Percentiles rank a stretch among this genome's conserved stretches.
These are phyloP conservation scores for Fraxinus latifolia DNA, from an alignment of 305 asterid species.

Conservation along the genomic window DNA sequence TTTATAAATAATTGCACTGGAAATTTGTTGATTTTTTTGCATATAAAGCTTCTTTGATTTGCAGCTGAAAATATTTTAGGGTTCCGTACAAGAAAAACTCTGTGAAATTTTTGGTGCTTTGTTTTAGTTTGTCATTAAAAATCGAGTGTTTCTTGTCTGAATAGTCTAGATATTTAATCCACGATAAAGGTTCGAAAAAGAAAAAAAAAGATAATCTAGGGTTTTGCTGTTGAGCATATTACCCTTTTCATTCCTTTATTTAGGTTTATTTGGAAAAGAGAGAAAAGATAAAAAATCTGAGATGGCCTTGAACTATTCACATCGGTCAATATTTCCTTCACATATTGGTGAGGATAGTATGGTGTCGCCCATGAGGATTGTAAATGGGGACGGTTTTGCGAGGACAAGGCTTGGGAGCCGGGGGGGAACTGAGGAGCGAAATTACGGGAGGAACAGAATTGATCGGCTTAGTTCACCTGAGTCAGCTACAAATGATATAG, in stretches of 20 bases:
- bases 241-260: background rate
- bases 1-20: background rate
- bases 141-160: constrained; percentile 70
- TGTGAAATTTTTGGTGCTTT: constrained; percentile 81
- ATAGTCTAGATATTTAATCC: constrained; percentile 11
- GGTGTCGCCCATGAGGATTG: constrained; percentile 56
- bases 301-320: constrained; percentile 89
- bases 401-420: constrained; percentile 33
- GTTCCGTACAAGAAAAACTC: constrained; percentile 58
- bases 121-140: constrained; percentile 75
- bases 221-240: constrained; percentile 12
- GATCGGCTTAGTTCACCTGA: constrained; percentile 42
- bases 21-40: constrained; percentile 34
- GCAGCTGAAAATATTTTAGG: constrained; percentile 35
- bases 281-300: constrained; percentile 4
- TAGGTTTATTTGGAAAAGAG: constrained; percentile 2
- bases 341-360: constrained; percentile 53
- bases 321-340: constrained; percentile 50
- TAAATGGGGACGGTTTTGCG: constrained; percentile 46
- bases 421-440: constrained; percentile 42
- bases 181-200: background rate
- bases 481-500: constrained; percentile 42
- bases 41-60: constrained; percentile 19
- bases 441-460: constrained; percentile 34
- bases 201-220: background rate